Percentiles rank a stretch among this genome's conserved stretches.
phyloP scores from a whole-genome alignment of 352 stramenopile genomes.

The Phytophthora vignae region DNA sequence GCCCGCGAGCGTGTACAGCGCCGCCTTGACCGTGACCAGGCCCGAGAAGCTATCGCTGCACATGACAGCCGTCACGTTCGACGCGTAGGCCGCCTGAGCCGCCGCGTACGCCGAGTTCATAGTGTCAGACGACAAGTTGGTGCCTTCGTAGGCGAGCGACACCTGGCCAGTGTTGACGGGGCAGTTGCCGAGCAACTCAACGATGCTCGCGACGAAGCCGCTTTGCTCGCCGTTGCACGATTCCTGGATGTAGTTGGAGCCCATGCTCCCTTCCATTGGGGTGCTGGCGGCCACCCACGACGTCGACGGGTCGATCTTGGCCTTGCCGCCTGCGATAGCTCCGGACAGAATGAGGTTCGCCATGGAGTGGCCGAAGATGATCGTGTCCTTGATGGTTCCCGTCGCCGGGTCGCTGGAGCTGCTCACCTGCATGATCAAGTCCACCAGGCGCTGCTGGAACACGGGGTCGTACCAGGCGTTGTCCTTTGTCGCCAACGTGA shows the following conservation, averaged over 20 bases:
- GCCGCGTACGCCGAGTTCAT: slow-evolving; percentile 36
- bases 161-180: slow-evolving; percentile 41
- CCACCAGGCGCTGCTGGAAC: slow-evolving; percentile 51
- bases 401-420: slow-evolving; percentile 39
- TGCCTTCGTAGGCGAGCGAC: slow-evolving; percentile 47
- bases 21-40: slow-evolving; percentile 39
- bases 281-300: slow-evolving; percentile 49
- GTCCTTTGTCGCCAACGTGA: slow-evolving; percentile 53
- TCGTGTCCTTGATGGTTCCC: slow-evolving; percentile 65
- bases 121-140: slow-evolving; percentile 18
- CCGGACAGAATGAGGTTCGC: slow-evolving; percentile 58
- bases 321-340: slow-evolving; percentile 47
- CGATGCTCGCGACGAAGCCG: slow-evolving; percentile 31
- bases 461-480: slow-evolving; percentile 52
- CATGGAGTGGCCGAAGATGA: slow-evolving; percentile 74
- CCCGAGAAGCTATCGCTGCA: slow-evolving; percentile 48
- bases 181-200: slow-evolving; percentile 54
- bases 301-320: slow-evolving; percentile 39
- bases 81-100: slow-evolving; percentile 38
- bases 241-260: slow-evolving; percentile 52
- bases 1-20: slow-evolving; percentile 43
- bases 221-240: slow-evolving; percentile 39
- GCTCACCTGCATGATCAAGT: slow-evolving; percentile 47
- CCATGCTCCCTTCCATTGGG: slow-evolving; percentile 57
- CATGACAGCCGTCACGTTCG: slow-evolving; percentile 38